Conservation (phyloP, 1,139 yeast species). For the Candida sanyaensis region DNA sequence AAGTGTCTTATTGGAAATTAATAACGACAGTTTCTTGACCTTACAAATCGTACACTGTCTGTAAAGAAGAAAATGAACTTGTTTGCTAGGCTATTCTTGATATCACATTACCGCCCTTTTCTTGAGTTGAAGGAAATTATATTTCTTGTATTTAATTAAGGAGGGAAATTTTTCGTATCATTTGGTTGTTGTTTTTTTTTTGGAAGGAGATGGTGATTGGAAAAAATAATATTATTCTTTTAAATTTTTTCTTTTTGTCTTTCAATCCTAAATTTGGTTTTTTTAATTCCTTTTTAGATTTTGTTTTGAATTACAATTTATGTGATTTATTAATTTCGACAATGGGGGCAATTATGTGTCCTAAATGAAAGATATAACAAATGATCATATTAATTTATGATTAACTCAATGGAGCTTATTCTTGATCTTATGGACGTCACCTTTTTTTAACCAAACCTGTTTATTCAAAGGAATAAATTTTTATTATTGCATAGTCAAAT, state of each 20-base stretch:
- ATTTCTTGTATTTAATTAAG: no score
- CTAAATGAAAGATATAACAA: constrained; percentile 85
- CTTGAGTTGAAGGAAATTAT: no score
- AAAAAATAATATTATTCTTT: no score
- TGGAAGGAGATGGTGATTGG: no score
- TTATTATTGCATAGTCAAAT: constrained; percentile 61
- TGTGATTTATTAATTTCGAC: constrained; percentile 46
- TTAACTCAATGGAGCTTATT: constrained; percentile 95
- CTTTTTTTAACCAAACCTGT: constrained; percentile 26
- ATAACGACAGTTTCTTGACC: no score
- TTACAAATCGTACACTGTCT: no score
- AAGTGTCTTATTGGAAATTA: no score
- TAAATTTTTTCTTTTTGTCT: not conserved
- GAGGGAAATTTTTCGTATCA: no score
- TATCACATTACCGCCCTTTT: no score
- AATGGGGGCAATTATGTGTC: constrained; percentile 48
- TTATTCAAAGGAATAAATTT: constrained; percentile 3
- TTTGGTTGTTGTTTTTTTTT: no score
- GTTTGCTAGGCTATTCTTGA: no score
- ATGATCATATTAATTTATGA: constrained; percentile 37
- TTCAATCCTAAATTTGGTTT: constrained; percentile 6
- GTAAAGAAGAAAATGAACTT: no score
- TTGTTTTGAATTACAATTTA: not conserved
- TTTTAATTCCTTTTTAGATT: constrained; percentile 9
- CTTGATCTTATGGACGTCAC: constrained; percentile 62